Evolutionary conservation across 1,139 yeast genomes (phyloP), one percentile per base, ranked within the genome.

Genomic region (Hanseniaspora gamundiae): DNA sequence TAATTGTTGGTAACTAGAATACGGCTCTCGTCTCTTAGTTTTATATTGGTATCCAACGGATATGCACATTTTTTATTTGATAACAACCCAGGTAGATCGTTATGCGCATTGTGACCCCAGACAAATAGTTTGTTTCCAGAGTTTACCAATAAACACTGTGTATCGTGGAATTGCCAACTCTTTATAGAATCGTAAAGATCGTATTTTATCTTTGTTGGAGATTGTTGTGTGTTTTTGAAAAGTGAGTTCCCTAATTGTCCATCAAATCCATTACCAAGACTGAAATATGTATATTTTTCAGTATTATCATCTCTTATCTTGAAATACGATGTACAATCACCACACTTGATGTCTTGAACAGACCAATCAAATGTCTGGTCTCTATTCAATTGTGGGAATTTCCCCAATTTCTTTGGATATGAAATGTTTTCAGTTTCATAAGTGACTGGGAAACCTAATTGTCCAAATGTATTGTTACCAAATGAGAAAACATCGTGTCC

Each of bases 241-340:
- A 78, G 68, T 22, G 85, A 86, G 41, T 76, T 73, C 14, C 96
- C 98, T 47, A 87, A 68, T 62, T 86, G 94, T 13, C 97, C 98
- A 52, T 74, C 73, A 43, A 82, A 62, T 3, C 96, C 95, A 54
- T 79, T 78, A 21, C 98, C 98, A 65, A 87, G 79, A 7, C 86
- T 70, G 52, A 80, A 66, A 45, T 74, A 62, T 26, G 53, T 51
- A 39, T 60, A 41, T 20, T 54, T 51, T 11, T 45, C 42, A 6
- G 42, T 39, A 30, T 51, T 52, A 5, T 50, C 29, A 13, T 36
- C 39, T 22, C 11, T 61, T 40, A 75, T 55, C 11, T 72, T 65
- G 16, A 78, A 69, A 61, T 70, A 84, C 1, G 88, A 71, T 0
- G 88, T 71, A 35, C 75, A 76, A 27, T 81, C 80, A 29, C 83